A percentile compares a stretch with the other conserved stretches of the same genome.
These are phyloP conservation scores for Chenopodium berlandieri DNA, from an alignment of 148 eudicot genomes.

Conservation along the genomic window DNA sequence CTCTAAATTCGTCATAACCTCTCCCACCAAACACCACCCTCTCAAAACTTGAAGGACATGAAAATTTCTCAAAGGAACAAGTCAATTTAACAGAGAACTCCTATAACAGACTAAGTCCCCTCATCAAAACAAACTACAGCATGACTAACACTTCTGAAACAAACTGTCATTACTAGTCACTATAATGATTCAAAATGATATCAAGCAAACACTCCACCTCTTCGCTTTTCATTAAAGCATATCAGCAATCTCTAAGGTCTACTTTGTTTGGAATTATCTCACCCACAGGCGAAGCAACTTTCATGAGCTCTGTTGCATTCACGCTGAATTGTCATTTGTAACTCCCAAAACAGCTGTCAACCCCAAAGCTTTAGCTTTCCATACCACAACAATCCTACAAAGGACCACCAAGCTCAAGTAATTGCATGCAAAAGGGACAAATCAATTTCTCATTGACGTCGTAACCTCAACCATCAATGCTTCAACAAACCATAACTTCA, in stretches of 20 bases:
- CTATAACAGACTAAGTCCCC: background rate
- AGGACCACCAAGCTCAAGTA: constrained; percentile 29
- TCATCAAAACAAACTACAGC: background rate
- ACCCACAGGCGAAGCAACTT: background rate
- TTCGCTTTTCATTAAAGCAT: background rate
- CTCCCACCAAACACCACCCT: too few relatives aligned
- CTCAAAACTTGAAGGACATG: too few relatives aligned
- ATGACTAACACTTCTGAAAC: background rate
- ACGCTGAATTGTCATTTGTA: background rate
- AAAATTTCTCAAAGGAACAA: background rate
- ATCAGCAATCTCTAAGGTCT: background rate
- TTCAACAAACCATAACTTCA: constrained; percentile 5
- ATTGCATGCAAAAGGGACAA: constrained; percentile 24
- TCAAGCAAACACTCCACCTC: background rate
- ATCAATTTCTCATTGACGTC: background rate
- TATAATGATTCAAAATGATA: background rate
- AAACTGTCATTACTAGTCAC: background rate
- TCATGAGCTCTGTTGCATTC: constrained; percentile 1
- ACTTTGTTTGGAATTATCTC: background rate
- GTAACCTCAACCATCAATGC: constrained; percentile 6
- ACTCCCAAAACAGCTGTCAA: background rate
- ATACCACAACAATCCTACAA: background rate
- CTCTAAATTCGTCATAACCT: too few relatives aligned
- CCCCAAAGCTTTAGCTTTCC: constrained; percentile 6
- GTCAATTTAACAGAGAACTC: background rate